phyloP scores from a whole-genome alignment of 192 early-diverging fungal species.

The Coemansia sp. region DNA sequence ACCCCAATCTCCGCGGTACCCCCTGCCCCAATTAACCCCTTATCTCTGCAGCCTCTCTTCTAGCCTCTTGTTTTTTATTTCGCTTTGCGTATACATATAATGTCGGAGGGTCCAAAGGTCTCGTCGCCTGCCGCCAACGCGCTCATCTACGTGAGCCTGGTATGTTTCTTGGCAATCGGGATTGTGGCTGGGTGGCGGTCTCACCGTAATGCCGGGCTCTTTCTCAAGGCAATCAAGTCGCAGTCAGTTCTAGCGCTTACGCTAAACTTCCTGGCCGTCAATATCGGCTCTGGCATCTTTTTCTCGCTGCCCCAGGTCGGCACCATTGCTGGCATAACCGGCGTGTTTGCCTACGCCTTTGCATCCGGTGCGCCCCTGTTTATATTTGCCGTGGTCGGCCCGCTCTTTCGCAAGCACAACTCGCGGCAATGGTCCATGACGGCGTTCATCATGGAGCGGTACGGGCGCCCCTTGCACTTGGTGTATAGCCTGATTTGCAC shows the following conservation, averaged over 20 bases:
- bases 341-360: constrained; percentile 68
- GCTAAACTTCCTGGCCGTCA: constrained; percentile 59
- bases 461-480: constrained; percentile 61
- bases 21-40: neutral
- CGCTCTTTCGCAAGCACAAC: constrained; percentile 62
- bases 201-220: constrained; percentile 54
- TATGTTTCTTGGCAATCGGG: constrained; percentile 58
- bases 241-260: constrained; percentile 57
- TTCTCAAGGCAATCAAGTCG: constrained; percentile 59
- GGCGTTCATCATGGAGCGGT: constrained; percentile 66
- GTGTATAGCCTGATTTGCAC: constrained; percentile 63
- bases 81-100: neutral
- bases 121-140: constrained; percentile 54
- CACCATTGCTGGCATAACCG: constrained; percentile 66
- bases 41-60: neutral
- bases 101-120: constrained; percentile 43
- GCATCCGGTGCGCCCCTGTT: constrained; percentile 64
- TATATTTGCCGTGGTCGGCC: constrained; percentile 63
- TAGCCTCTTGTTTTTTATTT: neutral
- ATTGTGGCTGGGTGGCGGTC: constrained; percentile 57
- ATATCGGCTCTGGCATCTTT: constrained; percentile 66
- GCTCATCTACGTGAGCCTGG: constrained; percentile 60
- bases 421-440: constrained; percentile 68
- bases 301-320: constrained; percentile 69
- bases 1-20: neutral